A percentile compares a stretch with the other conserved stretches of the same genome.
Conservation (phyloP, 2,329 filamentous ascomycete species). For the Thelonectria rubi region DNA sequence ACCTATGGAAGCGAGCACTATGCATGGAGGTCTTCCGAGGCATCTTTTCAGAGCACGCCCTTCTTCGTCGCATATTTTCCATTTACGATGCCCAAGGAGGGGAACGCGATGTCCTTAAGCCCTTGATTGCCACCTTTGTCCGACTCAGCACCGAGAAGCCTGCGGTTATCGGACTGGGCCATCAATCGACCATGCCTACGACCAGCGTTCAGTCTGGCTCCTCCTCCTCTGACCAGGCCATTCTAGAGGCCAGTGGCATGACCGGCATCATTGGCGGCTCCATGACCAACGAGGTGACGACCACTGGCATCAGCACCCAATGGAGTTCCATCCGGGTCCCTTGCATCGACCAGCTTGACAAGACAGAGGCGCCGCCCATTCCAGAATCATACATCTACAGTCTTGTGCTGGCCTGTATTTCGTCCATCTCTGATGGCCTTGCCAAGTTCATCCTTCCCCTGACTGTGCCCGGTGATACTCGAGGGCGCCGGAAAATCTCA, state of each 20-base stretch:
- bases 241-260: constrained; percentile 87
- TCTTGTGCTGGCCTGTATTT: constrained; percentile 87
- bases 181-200: constrained; percentile 85
- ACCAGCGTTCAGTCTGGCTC: constrained; percentile 63
- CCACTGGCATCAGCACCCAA: constrained; percentile 83
- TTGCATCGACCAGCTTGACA: constrained; percentile 94
- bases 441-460: constrained; percentile 93
- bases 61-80: constrained; percentile 82
- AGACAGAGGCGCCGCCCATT: constrained; percentile 80
- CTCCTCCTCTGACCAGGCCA: constrained; percentile 80
- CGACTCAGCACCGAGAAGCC: constrained; percentile 92
- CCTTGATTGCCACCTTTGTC: constrained; percentile 89
- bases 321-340: constrained; percentile 90
- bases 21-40: constrained; percentile 92
- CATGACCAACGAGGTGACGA: constrained; percentile 71
- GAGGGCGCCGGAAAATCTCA: constrained; percentile 60
- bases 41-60: constrained; percentile 81
- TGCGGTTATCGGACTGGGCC: constrained; percentile 83
- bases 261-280: constrained; percentile 85
- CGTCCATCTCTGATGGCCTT: constrained; percentile 87
- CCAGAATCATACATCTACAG: constrained; percentile 96
- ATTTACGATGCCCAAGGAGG: constrained; percentile 79
- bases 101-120: constrained; percentile 79
- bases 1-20: constrained; percentile 85
- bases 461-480: constrained; percentile 78